Evolutionary conservation across 352 stramenopile species (phyloP), one percentile per base, ranked within the genome.

Genomic region (Globisporangium heterothallicum): DNA sequence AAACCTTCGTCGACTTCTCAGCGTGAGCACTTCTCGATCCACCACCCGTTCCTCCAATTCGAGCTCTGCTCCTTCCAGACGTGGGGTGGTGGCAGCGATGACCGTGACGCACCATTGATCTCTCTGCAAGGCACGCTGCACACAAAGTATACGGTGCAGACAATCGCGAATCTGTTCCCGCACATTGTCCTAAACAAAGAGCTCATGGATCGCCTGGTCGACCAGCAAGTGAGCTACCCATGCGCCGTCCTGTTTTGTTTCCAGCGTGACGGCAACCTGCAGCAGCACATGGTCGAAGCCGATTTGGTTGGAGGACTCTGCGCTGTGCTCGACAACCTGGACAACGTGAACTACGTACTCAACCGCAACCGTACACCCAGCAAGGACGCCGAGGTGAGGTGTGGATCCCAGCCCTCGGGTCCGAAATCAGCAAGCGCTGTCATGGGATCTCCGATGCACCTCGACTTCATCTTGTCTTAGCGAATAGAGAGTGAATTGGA

Each of bases 241-340:
- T 46, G 41, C 16, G 22, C 41, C 13, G 18, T 29, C 22, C 41
- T 24, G 16, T 46, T 46, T 27, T 46, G 16, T 46, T 46, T 46
- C 41, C 19, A 25, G 9, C 1, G 3, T 12, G 41, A 46, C 18
- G 41, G 41, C 41, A 25, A 46, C 4, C 24, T 46, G 10, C 19
- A 46, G 19, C 19, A 46, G 19, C 19, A 4, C 19, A 27, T 19
- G 19, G 9, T 46, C 19, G 41, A 46, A 46, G 24, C 12, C 6
- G 18, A 13, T 18, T 9, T 46, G 19, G 22, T 46, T 12, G 41
- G 14, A n/a, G 41, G 41, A n/a, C 24, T 46, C 6, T 46, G 16
- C 19, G 24, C 19, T 16, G 24, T 13, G 24, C 41, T 46, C 10
- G 41, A 10, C n/a, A 26, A 27, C 22, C 41, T 46, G 19, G 41